Conservation (phyloP, 768 basidiomycete genomes). For the Tricholoma bakamatsutake region DNA sequence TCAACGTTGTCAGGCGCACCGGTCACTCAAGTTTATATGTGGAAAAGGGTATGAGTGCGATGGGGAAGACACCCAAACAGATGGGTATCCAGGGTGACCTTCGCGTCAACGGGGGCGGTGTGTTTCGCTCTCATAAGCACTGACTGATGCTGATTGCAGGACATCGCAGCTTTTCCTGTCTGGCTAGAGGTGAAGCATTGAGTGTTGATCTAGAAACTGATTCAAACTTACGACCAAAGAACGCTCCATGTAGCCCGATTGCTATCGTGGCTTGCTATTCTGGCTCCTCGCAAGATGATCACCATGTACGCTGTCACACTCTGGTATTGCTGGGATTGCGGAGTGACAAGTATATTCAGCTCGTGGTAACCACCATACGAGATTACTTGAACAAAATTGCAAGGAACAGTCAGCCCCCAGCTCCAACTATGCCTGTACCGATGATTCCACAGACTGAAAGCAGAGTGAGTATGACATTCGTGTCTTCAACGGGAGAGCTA, state of each 20-base stretch:
- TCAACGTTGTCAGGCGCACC: constrained; percentile 70
- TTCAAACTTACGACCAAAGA: constrained; percentile 34
- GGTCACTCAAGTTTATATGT: constrained; percentile 85
- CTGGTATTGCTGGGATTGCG: neutral
- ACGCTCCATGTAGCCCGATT: constrained; percentile 79
- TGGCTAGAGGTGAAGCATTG: constrained; percentile 61
- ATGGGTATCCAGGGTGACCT: constrained; percentile 63
- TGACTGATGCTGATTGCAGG: neutral
- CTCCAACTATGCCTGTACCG: constrained; percentile 30
- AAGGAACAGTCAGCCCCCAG: constrained; percentile 27
- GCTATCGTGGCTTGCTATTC: constrained; percentile 76
- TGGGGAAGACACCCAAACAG: constrained; percentile 72
- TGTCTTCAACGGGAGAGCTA: neutral
- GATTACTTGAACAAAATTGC: constrained; percentile 65
- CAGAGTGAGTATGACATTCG: constrained; percentile 15
- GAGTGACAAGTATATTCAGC: constrained; percentile 29
- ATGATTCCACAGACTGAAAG: constrained; percentile 21
- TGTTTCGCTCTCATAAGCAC: constrained; percentile 20
- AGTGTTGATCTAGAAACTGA: neutral
- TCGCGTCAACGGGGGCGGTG: constrained; percentile 73
- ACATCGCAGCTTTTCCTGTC: constrained; percentile 67
- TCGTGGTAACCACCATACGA: constrained; percentile 57
- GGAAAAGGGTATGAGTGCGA: constrained; percentile 80
- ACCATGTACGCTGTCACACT: constrained; percentile 45
- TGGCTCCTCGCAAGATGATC: constrained; percentile 76